Evolutionary conservation across 1,284 basidiomycete species (phyloP), one percentile per base, ranked within the genome.

Genomic region (Trichosporon faecale): DNA sequence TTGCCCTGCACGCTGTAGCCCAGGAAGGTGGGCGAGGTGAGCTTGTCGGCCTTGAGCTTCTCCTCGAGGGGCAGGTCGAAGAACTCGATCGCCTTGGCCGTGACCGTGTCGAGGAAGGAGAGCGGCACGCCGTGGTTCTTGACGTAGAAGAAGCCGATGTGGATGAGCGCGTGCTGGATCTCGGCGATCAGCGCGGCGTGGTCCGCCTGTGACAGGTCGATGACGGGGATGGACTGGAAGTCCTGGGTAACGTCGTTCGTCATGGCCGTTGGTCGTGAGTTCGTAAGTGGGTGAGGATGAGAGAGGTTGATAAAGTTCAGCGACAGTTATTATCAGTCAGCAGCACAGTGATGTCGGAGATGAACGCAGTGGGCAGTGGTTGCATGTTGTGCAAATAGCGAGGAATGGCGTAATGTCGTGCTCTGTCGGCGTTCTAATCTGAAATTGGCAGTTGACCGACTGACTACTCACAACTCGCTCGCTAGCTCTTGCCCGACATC

Each of bases 31-130:
- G 72, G 72, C 63, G 72, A 73, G 65, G 66, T 64, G 57, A 73
- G 70, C 67, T 73, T 73, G 72, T 73, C 72, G n/a, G 67, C 69
- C 44, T 75, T 68, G 21, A 83, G 75, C 72, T 83, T 84, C 52
- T 68, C 69, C 25, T 73, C 74, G 27, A 79, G 65, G 2, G 79
- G 77, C n/a, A 83, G 73, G 68, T 80, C 69, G 44, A 73, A 73
- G 67, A 73, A 73, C 65, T 68, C 61, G 40, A 64, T 29, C 7
- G 72, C 72, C 63, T 70, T 61, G 11, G 57, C 29, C 6, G 65
- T 67, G 25, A 68, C 65, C 23, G 18, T 61, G 72, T 73, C 69
- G 12, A 73, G 23, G 8, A 70, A 31, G 3, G 40, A 8, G 16
- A 66, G 27, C 0, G 68, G 25, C 16, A 73, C 63, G 64, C 70